Evolutionary conservation across 805 yeast species (phyloP).

Genomic region (Schwanniomyces sp.): DNA sequence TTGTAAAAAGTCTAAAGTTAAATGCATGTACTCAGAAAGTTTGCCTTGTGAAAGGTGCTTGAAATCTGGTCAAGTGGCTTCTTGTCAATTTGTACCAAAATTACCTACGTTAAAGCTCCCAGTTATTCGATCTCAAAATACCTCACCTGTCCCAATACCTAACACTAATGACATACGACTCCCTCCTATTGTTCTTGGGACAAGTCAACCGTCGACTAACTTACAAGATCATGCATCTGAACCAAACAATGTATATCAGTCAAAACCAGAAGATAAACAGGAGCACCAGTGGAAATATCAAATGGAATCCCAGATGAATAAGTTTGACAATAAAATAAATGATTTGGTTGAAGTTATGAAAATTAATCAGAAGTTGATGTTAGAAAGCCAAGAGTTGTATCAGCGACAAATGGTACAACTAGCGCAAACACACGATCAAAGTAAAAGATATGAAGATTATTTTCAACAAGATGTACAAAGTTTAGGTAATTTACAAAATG

Average conservation of each 20-base stretch:
- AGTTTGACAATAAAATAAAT: slow-evolving; percentile 37
- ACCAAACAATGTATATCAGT: background rate
- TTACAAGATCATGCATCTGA: background rate
- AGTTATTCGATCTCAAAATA: slow-evolving; percentile 7
- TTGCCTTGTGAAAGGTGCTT: slow-evolving; percentile 61
- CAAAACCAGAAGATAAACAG: background rate
- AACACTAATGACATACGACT: slow-evolving; percentile 8
- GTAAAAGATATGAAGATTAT: background rate
- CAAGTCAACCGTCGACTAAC: background rate
- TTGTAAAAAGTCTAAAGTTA: slow-evolving; percentile 63
- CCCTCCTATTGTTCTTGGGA: slow-evolving; percentile 12
- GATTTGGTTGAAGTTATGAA: slow-evolving; percentile 36
- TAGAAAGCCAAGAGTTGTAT: slow-evolving; percentile 17
- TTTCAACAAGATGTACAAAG: background rate
- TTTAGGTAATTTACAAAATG: background rate
- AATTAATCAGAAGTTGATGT: slow-evolving; percentile 28
- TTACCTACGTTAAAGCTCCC: slow-evolving; percentile 43
- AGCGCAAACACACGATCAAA: background rate
- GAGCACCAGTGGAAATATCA: slow-evolving; percentile 31
- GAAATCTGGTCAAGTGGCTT: slow-evolving; percentile 42
- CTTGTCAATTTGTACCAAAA: slow-evolving; percentile 57
- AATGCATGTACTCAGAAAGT: slow-evolving; percentile 49
- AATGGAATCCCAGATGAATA: slow-evolving; percentile 33
- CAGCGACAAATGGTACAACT: background rate
- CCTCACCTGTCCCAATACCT: background rate